Evolutionary conservation across 176 grass and related monocot species (phyloP), one percentile per base, ranked within the genome.

Genomic region (Phoenix roebelenii): DNA sequence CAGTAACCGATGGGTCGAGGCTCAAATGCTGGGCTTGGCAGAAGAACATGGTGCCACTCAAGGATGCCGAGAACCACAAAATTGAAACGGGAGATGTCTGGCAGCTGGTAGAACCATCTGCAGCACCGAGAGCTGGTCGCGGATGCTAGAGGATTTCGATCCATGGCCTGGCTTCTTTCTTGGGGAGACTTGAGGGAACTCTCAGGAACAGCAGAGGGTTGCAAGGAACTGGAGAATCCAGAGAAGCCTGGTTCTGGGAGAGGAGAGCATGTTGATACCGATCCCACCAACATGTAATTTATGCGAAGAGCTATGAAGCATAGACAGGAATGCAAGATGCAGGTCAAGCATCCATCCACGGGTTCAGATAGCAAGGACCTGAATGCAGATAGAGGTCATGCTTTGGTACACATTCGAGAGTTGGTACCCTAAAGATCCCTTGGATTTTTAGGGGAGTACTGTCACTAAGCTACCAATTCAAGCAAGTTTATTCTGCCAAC

Each of bases 31-130:
- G 76, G 60, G 88, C 92, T 59, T 98, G 87, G 57, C 88, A 98
- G 70, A 92, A 98, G 75, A 98, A 98, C 93, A 92, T 98, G 16
- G 88, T 89, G 59, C 93, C 87, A 14, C 20, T 20, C 20, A 73
- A 98, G 0, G 93, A 98, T 48, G 73, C 24, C 68, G 79, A 83
- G 71, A 98, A 89, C 93, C 87, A 92, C 55, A 73, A 16, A 60
- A 98, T 59, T 23, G 69, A 26, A 85, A 70, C 62, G 66, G 49
- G 66, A 83, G 35, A 92, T 89, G 71, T 85, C 93, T 0, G 87
- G 82, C 52, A 77, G 77, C 48, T 73, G 20, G 75, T 23, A 92
- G 77, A 0, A 79, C 87, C 15, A 52, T 57, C 1, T 72, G 66
- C 7, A 92, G 25, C 56, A 92, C 87, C 23, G 80, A 89, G 16